Evolutionary conservation across 768 basidiomycete species (phyloP), one percentile per base, ranked within the genome.

Genomic region (Rhodotorula diobovata): DNA sequence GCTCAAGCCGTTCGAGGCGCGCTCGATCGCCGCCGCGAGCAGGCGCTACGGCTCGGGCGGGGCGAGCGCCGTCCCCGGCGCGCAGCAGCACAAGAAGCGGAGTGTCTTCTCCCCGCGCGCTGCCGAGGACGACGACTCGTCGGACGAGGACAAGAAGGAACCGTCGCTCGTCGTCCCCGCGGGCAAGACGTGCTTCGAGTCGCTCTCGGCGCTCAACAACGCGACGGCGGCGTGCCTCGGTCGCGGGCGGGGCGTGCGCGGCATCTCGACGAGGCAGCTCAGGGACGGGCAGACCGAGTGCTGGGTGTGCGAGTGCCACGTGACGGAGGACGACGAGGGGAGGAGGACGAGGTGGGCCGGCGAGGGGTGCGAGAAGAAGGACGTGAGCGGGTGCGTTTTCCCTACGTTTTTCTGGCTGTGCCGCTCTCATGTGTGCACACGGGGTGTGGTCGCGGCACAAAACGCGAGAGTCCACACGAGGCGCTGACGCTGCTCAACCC

Each of bases 331-430:
- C 21, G 56, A 56, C 11, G 61, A 59, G 28, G 71, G 66, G 37
- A 60, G 53, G 62, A 69, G 50, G 65, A 67, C 54, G 61, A 46
- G 51, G 23, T 76, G 72, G 71, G 57, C 48, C 8, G 75, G 75
- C 6, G 41, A 76, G 64, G 72, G 71, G 16, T 76, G 75, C 57
- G 75, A 76, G 66, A 76, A 76, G 62, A 63, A 58, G n/a, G 75
- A 76, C 48, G 34, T 70, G 35, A 63, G 60, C 46, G 35, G 43
- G 74, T 75, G 51, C 41, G 69, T 67, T 39, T 41, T 34, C 2
- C 23, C 32, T 34, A 25, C 7, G 16, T 41, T 37, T 32, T 18
- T 35, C 34, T 28, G 34, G n/a, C n/a, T n/a, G n/a, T n/a, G n/a
- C n/a, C n/a, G n/a, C n/a, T n/a, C n/a, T n/a, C n/a, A n/a, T n/a